phyloP scores from a whole-genome alignment of 371 early-diverging fungal species.

The Syncephalastrum racemosum region DNA sequence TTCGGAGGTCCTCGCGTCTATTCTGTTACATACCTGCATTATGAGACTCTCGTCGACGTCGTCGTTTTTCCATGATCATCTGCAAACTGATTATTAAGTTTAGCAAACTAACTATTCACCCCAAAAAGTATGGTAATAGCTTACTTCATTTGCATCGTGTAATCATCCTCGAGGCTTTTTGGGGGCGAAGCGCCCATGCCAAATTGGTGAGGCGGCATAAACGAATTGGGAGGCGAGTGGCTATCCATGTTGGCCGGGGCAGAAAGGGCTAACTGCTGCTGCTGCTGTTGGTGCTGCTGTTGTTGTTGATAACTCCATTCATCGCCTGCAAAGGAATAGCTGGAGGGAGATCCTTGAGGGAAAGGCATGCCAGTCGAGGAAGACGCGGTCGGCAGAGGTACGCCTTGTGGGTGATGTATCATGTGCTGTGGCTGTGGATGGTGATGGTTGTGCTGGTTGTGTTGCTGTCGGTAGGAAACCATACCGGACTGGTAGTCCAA shows the following conservation, averaged over 20 bases:
- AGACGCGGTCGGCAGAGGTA: not conserved
- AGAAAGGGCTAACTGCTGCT: not conserved
- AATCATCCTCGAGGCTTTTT: slow-evolving; percentile 44
- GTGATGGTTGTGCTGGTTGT: slow-evolving; percentile 4
- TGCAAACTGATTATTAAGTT: slow-evolving; percentile 31
- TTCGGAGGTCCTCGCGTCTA: not conserved
- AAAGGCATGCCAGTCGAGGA: slow-evolving; percentile 5
- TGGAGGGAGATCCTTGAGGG: slow-evolving; percentile 1
- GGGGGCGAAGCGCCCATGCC: slow-evolving; percentile 12
- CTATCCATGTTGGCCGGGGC: not conserved
- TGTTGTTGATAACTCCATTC: slow-evolving; percentile 4
- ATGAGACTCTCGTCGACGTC: slow-evolving; percentile 92
- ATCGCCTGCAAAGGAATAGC: slow-evolving; percentile 13
- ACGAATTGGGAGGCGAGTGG: not conserved
- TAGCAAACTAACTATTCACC: not conserved
- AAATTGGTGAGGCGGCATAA: too few species aligned
- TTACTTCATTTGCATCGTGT: slow-evolving; percentile 43
- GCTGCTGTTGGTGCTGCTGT: slow-evolving; percentile 9
- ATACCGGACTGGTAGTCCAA: slow-evolving; percentile 22
- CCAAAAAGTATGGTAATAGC: slow-evolving; percentile 1
- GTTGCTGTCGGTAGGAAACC: slow-evolving; percentile 4
- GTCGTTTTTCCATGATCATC: slow-evolving; percentile 74
- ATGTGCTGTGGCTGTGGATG: not conserved
- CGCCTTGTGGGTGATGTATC: too few species aligned
- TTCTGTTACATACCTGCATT: slow-evolving; percentile 71